phyloP scores from a whole-genome alignment of 495 filamentous ascomycete genomes.

The Cercophora newfieldiana region DNA sequence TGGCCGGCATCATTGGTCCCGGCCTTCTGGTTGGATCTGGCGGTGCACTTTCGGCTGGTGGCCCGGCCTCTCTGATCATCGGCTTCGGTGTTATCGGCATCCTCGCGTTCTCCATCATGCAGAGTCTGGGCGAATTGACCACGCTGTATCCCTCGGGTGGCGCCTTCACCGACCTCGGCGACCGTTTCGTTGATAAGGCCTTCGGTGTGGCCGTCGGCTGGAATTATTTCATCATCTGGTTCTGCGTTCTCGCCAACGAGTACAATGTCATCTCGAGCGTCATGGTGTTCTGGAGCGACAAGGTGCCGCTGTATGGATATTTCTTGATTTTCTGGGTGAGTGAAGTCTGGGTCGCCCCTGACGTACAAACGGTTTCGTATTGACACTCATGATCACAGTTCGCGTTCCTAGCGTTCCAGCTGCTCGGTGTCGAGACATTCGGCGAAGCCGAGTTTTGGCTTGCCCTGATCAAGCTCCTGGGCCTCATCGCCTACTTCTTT shows the following conservation, averaged over 20 bases:
- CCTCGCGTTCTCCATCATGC: slow-evolving; percentile 62
- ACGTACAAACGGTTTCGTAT: background rate
- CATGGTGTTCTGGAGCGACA: slow-evolving; percentile 58
- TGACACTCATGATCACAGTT: slow-evolving; percentile 25
- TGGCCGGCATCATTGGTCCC: slow-evolving; percentile 58
- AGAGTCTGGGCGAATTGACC: slow-evolving; percentile 69
- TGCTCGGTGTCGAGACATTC: slow-evolving; percentile 53
- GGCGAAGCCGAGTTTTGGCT: slow-evolving; percentile 67
- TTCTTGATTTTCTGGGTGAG: slow-evolving; percentile 67
- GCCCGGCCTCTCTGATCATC: slow-evolving; percentile 63
- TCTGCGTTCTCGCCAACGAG: slow-evolving; percentile 57
- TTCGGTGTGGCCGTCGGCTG: slow-evolving; percentile 85
- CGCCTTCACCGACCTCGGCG: slow-evolving; percentile 59
- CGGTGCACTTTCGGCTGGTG: slow-evolving; percentile 59
- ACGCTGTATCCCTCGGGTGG: slow-evolving; percentile 69
- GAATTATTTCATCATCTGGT: slow-evolving; percentile 74
- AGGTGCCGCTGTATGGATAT: slow-evolving; percentile 54
- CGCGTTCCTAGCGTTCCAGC: slow-evolving; percentile 46
- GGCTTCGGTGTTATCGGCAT: slow-evolving; percentile 66
- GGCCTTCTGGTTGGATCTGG: slow-evolving; percentile 60
- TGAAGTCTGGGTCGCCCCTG: slow-evolving; percentile 18
- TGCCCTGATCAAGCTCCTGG: slow-evolving; percentile 65
- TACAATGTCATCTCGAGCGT: slow-evolving; percentile 62
- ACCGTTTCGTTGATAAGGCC: slow-evolving; percentile 71
- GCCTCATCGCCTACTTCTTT: slow-evolving; percentile 66